phyloP scores from a whole-genome alignment of 257 asterid genomes.

The Echium plantagineum region DNA sequence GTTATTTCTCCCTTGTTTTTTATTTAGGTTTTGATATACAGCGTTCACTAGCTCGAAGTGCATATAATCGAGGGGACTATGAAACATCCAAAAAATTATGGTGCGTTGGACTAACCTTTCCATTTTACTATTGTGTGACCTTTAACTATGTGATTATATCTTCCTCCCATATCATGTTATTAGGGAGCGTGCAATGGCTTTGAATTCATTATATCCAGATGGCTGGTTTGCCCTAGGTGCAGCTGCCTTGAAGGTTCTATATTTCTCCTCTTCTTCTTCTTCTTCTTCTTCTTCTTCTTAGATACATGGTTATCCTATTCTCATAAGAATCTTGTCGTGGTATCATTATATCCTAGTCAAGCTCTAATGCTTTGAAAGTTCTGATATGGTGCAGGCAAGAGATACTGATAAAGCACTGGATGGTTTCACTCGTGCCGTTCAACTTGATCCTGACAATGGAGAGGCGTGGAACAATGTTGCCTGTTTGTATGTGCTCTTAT shows the following conservation, averaged over 20 bases:
- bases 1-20: background rate
- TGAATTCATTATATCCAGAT: slow-evolving; percentile 76
- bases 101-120: slow-evolving; percentile 8
- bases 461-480: slow-evolving; percentile 98
- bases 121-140: background rate
- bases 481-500: slow-evolving; percentile 32
- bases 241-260: slow-evolving; percentile 57
- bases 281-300: too few species aligned
- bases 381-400: slow-evolving; percentile 21
- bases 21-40: slow-evolving; percentile 6
- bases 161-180: slow-evolving; percentile 2
- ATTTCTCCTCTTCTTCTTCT: too few species aligned
- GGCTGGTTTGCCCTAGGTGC: slow-evolving; percentile 99
- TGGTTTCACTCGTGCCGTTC: slow-evolving; percentile 81
- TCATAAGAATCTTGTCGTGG: background rate
- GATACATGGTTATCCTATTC: background rate
- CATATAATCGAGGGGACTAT: slow-evolving; percentile 75
- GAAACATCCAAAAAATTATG: slow-evolving; percentile 62
- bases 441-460: slow-evolving; percentile 93
- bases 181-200: slow-evolving; percentile 77
- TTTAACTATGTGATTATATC: background rate
- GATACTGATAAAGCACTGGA: slow-evolving; percentile 80
- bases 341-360: background rate
- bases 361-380: background rate
- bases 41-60: slow-evolving; percentile 86